Base-by-base conservation (phyloP, 2,329 filamentous ascomycete species). In the Arthroderma sp. region DNA sequence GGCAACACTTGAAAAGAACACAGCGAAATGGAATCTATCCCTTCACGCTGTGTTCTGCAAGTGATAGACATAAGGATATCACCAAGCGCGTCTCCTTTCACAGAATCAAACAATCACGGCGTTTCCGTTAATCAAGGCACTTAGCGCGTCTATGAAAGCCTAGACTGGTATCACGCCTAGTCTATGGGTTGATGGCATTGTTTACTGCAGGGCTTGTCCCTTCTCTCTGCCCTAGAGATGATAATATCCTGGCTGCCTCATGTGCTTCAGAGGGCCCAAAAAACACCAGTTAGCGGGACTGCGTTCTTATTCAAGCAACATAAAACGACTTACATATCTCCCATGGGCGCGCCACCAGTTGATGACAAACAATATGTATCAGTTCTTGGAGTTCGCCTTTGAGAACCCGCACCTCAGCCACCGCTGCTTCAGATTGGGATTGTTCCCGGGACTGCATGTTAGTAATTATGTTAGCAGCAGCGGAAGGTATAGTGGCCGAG, bases 371-470 rank as follows among this genome's bases (percentile, higher is more conserved):
- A 11, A 45, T 39, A 5, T 9, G 11, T 31, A 50, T 50, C 40
- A 52, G 40, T n/a, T 47, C 43, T 5, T 40, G 46, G 7, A 52
- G 30, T 10, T 52, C 48, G n/a, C 28, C 44, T 34, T 50, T 50
- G 11, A 52, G 30, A 29, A 41, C 43, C 33, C 45, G 43, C 15
- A 45, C 40, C 28, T 52, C 48, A 6, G 41, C 45, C 15, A 27
- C 15, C 6, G 48, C 36, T 8, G 45, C 32, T 8, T 44, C 38
- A 6, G 39, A 44, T 8, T 39, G 47, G 3, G 45, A 45, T 34
- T 46, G 38, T 34, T 52, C 48, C 6, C 50, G 46, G 28, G 50
- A 40, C 29, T 52, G 49, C 50, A 52, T 52, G 11, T 45, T 47
- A 22, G 36, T 41, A 32, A 52, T 27, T n/a, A 46, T 45, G n/a